Base-by-base conservation (phyloP, 2,329 filamentous ascomycete species). In the Diplodia scrobiculata region DNA sequence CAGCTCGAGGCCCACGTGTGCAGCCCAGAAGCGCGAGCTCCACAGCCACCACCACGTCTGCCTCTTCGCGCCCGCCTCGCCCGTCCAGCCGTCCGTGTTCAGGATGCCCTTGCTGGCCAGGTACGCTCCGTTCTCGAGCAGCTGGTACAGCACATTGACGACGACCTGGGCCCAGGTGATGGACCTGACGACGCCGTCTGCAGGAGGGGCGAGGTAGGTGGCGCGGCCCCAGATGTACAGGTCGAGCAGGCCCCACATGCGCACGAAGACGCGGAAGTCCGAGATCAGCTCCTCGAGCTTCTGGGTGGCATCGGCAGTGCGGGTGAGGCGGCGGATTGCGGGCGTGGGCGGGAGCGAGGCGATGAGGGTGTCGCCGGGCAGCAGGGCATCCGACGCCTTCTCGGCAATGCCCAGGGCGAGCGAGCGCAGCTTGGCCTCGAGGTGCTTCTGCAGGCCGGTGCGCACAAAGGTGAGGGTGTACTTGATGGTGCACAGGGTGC, bases 71-170 rank as follows among this genome's bases (percentile, higher is more conserved):
- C 79, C 77, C 9, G 68, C 70, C 55, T 84, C 82, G 14, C 83
- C 81, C 5, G 78, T 77, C 79, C 86, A 83, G 17, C 79, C 82
- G 60, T 64, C 68, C 13, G 52, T 50, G 17, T 66, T 68, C 34
- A 97, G 74, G 3, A 96, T 85, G 21, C 89, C 88, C 76, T 92
- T 92, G 68, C 83, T 82, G 2, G 87, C 84, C 45, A 98, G 84
- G 80, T 90, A 96, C 17, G 90, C 90, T 47, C 85, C 84, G 79
- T 97, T 97, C 81, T 99, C 95, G 48, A 94, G 83, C 1, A 86
- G 79, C 78, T 97, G 92, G 80, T 90, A 96, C 10, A 81, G 75
- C 10, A 89, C 78, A 76, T 90, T 90, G 11, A 86, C 83, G 11
- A 83, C 69, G 21, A 97, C 85, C 76, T 95, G 90, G 6, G 84